Base-by-base conservation (phyloP, 2,329 filamentous ascomycete genomes). In the Pseudocercospora fijiensis region DNA sequence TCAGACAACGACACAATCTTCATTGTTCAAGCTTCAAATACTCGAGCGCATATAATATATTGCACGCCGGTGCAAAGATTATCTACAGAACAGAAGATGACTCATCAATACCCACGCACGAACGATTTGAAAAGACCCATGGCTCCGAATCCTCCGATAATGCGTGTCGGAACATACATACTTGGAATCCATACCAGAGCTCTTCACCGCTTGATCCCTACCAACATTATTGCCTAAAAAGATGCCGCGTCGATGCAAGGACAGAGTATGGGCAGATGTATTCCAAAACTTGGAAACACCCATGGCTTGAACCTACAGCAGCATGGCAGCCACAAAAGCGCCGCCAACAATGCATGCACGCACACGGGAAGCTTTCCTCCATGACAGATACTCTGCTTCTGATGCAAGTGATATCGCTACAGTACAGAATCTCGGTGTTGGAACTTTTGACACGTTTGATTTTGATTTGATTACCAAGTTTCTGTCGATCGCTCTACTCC, bases 291-390 rank as follows among this genome's bases (percentile, higher is more conserved):
- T 24, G n/a, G 43, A 47, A 24, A 47, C 43, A 47, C 24, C 18
- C 3, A 49, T 49, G 45, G 45, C 18, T 26, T 49, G 45, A 49
- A 49, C 45, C 22, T 26, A 49, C 37, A 41, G 30, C 2, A 20
- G 22, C 45, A 49, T 49, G 45, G 45, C 45, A 49, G 45, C 45
- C 45, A 26, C 43, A 47, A 47, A 47, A 47, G 43, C 43, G 43
- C 43, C 43, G 11, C 22, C 43, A 47, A 20, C n/a, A 13, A 37
- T 37, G 30, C 3, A 47, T 47, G 20, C 43, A 24, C 33, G 33
- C 33, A 16, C 16, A 16, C 33, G 33, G 33, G n/a, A 37, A 37
- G 13, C 33, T 37, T 37, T 37, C 33, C 33, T 16, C 13, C 28
- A 30, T 10, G 28, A 30, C 11, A 8, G 11, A 30, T 8, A 9